phyloP scores from a whole-genome alignment of 2,329 filamentous ascomycete species.

The Scytalidium lignicola region DNA sequence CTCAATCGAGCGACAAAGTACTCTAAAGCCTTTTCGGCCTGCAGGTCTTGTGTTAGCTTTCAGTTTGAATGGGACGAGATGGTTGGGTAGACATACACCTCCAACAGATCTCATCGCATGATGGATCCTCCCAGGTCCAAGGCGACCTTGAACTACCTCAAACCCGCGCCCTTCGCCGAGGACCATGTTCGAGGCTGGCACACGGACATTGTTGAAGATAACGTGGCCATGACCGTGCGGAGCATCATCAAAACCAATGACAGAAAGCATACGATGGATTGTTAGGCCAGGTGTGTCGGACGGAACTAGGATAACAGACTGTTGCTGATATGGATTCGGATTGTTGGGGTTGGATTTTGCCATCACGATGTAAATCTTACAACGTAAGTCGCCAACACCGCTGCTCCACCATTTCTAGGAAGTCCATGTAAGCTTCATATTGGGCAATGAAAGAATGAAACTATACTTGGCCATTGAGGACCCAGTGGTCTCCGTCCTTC shows the following conservation, averaged over 20 bases:
- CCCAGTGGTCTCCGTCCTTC: conserved; percentile 76
- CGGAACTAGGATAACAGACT: conserved; percentile 84
- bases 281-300: conserved; percentile 73
- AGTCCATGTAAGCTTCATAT: neutral
- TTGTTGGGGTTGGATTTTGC: conserved; percentile 76
- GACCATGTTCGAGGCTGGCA: conserved; percentile 74
- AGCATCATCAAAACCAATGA: conserved; percentile 10
- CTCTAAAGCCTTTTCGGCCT: conserved; percentile 77
- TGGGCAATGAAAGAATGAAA: conserved; percentile 10
- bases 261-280: conserved; percentile 68
- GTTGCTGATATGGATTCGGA: conserved; percentile 75
- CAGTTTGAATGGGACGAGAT: neutral
- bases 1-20: conserved; percentile 90
- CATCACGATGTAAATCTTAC: conserved; percentile 89
- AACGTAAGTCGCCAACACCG: conserved; percentile 82
- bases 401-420: conserved; percentile 93
- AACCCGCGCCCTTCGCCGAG: conserved; percentile 88
- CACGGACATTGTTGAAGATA: conserved; percentile 77
- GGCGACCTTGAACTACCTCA: conserved; percentile 91
- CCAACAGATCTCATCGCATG: conserved; percentile 93
- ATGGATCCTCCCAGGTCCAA: conserved; percentile 93
- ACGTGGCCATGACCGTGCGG: conserved; percentile 58
- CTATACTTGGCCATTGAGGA: conserved; percentile 73
- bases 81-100: conserved; percentile 43
- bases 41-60: neutral